Base-by-base conservation (phyloP, 108 stramenopile genomes). In the Skeletonema tropicum region DNA sequence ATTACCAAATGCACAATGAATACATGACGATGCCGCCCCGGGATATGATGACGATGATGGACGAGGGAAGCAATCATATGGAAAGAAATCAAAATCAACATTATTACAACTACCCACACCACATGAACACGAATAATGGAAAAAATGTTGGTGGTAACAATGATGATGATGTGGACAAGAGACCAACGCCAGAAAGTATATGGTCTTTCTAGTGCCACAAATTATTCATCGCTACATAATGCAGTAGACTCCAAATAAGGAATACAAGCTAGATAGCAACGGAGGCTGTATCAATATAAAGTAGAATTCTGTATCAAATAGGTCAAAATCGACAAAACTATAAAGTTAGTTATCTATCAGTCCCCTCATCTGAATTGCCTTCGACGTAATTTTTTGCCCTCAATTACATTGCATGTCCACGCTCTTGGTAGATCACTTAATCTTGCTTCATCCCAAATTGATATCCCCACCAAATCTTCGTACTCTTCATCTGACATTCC, bases 351-450 rank as follows among this genome's bases (percentile, higher is more conserved):
- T 46, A 48, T 19, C 41, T 74, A 31, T 29, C 26, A 45, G 17
- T 55, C 29, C 35, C 31, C 25, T n/a, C 7, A 60, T 25, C 70
- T 59, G 29, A 57, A 57, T 42, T 73, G 72, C 32, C 72, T 29
- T 57, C 63, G 63, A 8, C 86, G 83, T 55, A 74, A 49, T 83
- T 84, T 78, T 70, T 82, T 86, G 30, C 84, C 80, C 70, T 90
- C 89, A 13, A 84, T 72, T 14, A 90, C 92, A 72, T 92, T 90
- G 42, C 85, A 65, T 17, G 79, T 89, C 89, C 88, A 92, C 13
- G 83, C 82, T 11, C 63, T 64, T 46, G 92, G 89, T 25, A 92
- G 67, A 68, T 89, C 89, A 29, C 74, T 77, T 61, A 86, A 68
- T 52, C 60, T 74, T 31, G 86, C 68, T 23, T 82, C 84, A 3